phyloP scores from a whole-genome alignment of 495 filamentous ascomycete genomes.

The Alectoria sarmentosa region DNA sequence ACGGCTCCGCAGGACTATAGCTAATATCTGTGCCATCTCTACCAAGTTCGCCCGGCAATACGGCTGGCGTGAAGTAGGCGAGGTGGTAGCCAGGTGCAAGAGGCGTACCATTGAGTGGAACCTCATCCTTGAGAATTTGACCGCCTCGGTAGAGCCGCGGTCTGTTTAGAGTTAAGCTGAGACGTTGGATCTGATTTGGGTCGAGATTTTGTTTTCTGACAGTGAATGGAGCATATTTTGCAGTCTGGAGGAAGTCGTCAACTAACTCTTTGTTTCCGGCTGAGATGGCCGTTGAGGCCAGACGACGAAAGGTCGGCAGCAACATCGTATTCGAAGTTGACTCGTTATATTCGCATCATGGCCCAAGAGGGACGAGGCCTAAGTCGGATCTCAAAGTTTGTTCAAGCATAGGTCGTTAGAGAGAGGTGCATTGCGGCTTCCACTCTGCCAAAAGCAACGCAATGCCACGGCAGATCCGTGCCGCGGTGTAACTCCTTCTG shows the following conservation, averaged over 20 bases:
- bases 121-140: slow-evolving; percentile 31
- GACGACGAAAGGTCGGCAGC: not conserved
- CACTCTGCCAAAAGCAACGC: too few species aligned
- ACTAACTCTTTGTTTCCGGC: not conserved
- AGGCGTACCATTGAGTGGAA: slow-evolving; percentile 34
- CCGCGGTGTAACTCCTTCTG: too few species aligned
- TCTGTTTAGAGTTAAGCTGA: slow-evolving; percentile 47
- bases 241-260: not conserved
- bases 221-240: slow-evolving; percentile 25
- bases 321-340: not conserved
- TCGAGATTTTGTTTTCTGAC: slow-evolving; percentile 45
- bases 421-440: too few species aligned
- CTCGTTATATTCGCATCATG: not conserved
- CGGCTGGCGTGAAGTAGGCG: slow-evolving; percentile 61
- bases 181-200: slow-evolving; percentile 50
- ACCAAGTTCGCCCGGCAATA: slow-evolving; percentile 47
- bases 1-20: slow-evolving; percentile 59
- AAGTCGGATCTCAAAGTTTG: not conserved
- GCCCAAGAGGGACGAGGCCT: not conserved
- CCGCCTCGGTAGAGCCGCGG: slow-evolving; percentile 32
- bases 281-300: not conserved
- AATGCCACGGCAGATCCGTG: too few species aligned
- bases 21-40: slow-evolving; percentile 65
- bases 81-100: slow-evolving; percentile 65
- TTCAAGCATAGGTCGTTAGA: not conserved